These are phyloP conservation scores for Lentinula sp. DNA, from an alignment of 768 basidiomycete genomes.

Conservation along the genomic window DNA sequence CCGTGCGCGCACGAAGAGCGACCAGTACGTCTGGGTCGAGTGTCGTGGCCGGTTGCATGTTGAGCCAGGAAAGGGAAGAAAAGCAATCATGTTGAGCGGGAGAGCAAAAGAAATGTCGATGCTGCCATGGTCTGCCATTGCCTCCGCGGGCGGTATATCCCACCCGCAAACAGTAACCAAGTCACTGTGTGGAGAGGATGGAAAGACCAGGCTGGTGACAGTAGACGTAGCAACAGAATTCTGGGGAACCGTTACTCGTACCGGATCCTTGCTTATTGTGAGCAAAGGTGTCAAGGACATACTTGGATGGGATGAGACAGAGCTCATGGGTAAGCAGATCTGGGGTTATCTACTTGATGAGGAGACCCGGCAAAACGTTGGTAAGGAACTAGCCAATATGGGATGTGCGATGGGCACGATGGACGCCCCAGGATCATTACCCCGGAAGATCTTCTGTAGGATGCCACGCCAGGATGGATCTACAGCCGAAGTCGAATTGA, in stretches of 20 bases:
- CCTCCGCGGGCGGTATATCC: slow-evolving; percentile 41
- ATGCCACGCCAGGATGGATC: slow-evolving; percentile 19
- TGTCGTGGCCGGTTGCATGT: slow-evolving; percentile 83
- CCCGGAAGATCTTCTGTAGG: slow-evolving; percentile 23
- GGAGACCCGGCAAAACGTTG: slow-evolving; percentile 14
- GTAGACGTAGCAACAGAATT: slow-evolving; percentile 27
- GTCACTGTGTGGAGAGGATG: slow-evolving; percentile 3
- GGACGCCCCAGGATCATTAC: slow-evolving; percentile 17
- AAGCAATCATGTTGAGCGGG: slow-evolving; percentile 89
- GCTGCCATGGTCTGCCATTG: slow-evolving; percentile 56
- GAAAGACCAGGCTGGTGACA: slow-evolving; percentile 1
- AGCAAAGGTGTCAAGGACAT: slow-evolving; percentile 52
- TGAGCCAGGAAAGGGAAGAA: slow-evolving; percentile 91
- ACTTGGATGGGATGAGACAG: slow-evolving; percentile 54
- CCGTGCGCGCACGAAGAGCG: slow-evolving; percentile 65
- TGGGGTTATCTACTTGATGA: slow-evolving; percentile 28
- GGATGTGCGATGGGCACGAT: slow-evolving; percentile 17
- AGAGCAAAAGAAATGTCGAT: slow-evolving; percentile 63
- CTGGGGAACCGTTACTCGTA: slow-evolving; percentile 47
- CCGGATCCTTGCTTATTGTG: slow-evolving; percentile 45
- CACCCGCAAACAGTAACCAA: slow-evolving; percentile 5
- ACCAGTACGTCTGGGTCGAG: slow-evolving; percentile 82
- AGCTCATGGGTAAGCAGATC: slow-evolving; percentile 45
- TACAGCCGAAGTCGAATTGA: slow-evolving; percentile 22
- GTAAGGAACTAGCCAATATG: slow-evolving; percentile 16